Evolutionary conservation across 2,329 filamentous ascomycete species (phyloP).

Genomic region (Dothistroma septosporum): DNA sequence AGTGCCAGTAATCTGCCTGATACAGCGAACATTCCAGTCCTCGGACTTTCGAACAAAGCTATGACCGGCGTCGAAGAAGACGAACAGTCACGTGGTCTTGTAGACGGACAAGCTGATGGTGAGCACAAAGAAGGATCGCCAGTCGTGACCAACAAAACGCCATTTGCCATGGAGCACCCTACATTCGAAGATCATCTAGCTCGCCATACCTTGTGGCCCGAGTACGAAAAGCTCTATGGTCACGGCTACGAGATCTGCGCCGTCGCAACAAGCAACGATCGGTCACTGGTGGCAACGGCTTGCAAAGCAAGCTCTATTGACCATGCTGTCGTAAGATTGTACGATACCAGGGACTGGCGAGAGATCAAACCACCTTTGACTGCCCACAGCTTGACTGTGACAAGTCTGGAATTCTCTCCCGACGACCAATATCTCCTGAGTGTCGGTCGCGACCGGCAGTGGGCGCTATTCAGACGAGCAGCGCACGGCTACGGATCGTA

Average conservation of each 20-base stretch:
- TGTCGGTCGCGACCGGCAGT: constrained; percentile 87
- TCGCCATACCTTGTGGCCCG: constrained; percentile 89
- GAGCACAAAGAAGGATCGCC: constrained; percentile 55
- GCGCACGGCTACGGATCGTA: constrained; percentile 47
- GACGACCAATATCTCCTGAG: constrained; percentile 75
- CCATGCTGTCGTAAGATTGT: constrained; percentile 89
- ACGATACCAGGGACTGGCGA: constrained; percentile 81
- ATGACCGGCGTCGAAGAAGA: constrained; percentile 52
- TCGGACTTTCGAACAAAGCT: constrained; percentile 94
- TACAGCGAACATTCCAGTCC: constrained; percentile 87
- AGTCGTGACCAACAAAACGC: constrained; percentile 55
- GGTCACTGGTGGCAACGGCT: constrained; percentile 76
- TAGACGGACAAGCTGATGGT: constrained; percentile 31
- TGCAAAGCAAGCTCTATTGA: constrained; percentile 90
- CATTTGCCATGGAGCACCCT: constrained; percentile 65
- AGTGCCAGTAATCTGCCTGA: constrained; percentile 59
- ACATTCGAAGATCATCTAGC: constrained; percentile 87
- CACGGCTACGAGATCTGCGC: constrained; percentile 96
- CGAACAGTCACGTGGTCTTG: constrained; percentile 19
- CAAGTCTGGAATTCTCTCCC: constrained; percentile 71
- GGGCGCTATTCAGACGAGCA: constrained; percentile 69
- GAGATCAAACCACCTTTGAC: constrained; percentile 77
- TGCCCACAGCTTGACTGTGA: constrained; percentile 84
- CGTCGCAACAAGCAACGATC: constrained; percentile 71
- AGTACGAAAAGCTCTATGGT: constrained; percentile 93